Base-by-base conservation (phyloP, 1,284 basidiomycete genomes). In the Tylopilus sp. region DNA sequence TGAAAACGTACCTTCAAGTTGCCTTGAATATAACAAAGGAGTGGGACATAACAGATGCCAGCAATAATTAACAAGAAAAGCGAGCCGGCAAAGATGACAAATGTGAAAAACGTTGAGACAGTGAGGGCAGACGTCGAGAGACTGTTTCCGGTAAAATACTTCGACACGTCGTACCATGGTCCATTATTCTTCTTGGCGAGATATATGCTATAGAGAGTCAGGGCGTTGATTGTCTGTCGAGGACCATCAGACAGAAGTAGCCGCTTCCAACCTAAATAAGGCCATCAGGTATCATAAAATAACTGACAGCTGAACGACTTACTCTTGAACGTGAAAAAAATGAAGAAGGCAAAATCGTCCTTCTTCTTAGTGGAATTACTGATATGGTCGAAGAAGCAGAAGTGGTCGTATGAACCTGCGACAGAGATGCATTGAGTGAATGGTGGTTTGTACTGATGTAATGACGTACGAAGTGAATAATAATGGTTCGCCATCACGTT, bases 261-360 rank as follows among this genome's bases (percentile, higher is more conserved):
- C 24, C 95, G 92, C 82, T 99, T 99, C 97, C 97, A 99, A 79
- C 93, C 95, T 97, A 55, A 47, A 26, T 6, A 70, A 49, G 38
- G 39, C 54, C 18, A 65, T 63, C 49, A 72, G 63, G 55, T 38
- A 52, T 69, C 64, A 62, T 68, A 49, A 55, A 39, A 41, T 58
- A 32, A 60, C 53, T 60, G 38, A 61, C 63, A 65, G 33, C 24
- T 29, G 57, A 53, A 12, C 12, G 10, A 83, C 89, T 60, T 65
- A 94, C 96, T 96, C 85, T 99, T 99, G 89, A 99, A 99, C 2
- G 94, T 94, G 83, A 99, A 99, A 89, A 99, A 99, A 79, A 99
- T 90, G 81, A 98, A 99, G 87, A 99, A 99, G 57, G 97, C 96
- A 80, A 99, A 95, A 76, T 98, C 95, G 80, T 99, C 97, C 80